phyloP scores from a whole-genome alignment of 2,329 filamentous ascomycete genomes.

The Penicillium sp. region DNA sequence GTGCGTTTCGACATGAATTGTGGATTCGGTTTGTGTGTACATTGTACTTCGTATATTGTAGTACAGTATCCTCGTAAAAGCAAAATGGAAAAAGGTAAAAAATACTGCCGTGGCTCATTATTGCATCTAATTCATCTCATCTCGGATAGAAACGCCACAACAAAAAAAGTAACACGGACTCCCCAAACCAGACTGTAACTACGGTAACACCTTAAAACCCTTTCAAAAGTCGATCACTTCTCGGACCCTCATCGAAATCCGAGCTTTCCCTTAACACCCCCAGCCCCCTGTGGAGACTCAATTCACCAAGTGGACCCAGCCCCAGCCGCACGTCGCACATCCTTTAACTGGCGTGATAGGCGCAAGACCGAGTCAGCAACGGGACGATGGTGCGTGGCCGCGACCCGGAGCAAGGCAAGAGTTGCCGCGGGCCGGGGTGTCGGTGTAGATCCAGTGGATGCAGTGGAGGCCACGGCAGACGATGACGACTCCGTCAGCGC shows the following conservation, averaged over 20 bases:
- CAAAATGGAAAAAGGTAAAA: background rate
- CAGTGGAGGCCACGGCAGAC: constrained; percentile 3
- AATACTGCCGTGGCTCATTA: background rate
- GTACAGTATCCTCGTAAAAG: background rate
- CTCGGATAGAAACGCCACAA: background rate
- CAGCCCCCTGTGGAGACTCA: background rate
- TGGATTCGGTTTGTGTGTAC: background rate
- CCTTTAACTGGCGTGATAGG: constrained; percentile 25
- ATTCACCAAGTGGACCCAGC: constrained; percentile 15
- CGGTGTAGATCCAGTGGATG: background rate
- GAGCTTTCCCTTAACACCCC: background rate
- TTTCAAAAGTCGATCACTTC: background rate
- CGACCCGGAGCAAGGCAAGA: constrained; percentile 23
- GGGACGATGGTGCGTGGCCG: constrained; percentile 28
- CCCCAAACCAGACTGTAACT: background rate
- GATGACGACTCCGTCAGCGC: constrained; percentile 6
- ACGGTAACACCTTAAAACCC: background rate
- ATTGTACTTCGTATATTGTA: background rate
- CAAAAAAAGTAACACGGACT: background rate
- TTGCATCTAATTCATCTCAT: background rate
- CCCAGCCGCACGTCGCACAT: constrained; percentile 17
- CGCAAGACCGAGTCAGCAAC: constrained; percentile 26
- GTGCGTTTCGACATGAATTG: too few relatives aligned
- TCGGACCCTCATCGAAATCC: background rate
- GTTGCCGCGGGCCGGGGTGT: constrained; percentile 11